These are phyloP conservation scores for Galium porrigens DNA, from an alignment of 305 asterid genomes.

Conservation along the genomic window DNA sequence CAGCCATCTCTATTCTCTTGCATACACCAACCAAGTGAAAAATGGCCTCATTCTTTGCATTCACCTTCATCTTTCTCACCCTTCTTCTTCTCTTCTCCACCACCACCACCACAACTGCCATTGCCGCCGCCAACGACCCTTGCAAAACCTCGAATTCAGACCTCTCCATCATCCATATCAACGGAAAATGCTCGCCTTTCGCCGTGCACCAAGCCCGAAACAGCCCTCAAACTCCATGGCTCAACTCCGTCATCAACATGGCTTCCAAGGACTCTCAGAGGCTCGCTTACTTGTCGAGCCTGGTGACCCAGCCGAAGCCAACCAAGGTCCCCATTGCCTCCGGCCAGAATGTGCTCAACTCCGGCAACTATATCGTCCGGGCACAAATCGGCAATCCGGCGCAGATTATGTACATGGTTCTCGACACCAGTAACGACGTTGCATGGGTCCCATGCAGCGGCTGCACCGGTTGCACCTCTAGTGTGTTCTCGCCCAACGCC, in stretches of 20 bases:
- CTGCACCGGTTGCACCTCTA: slow-evolving; percentile 49
- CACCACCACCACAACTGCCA: neutral
- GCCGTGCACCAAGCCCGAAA: neutral
- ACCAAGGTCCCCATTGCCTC: slow-evolving; percentile 50
- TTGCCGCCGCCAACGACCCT: slow-evolving; percentile 30
- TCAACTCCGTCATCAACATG: slow-evolving; percentile 44
- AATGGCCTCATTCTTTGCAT: slow-evolving; percentile 13
- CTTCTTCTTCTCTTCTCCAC: slow-evolving; percentile 23
- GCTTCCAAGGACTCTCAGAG: slow-evolving; percentile 59
- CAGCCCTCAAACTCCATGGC: slow-evolving; percentile 30
- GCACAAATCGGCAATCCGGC: slow-evolving; percentile 65
- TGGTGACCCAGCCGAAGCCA: slow-evolving; percentile 26
- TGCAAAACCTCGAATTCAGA: slow-evolving; percentile 41
- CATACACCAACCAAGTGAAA: slow-evolving; percentile 1
- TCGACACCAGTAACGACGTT: slow-evolving; percentile 63
- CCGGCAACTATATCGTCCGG: slow-evolving; percentile 57
- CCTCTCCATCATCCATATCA: slow-evolving; percentile 52
- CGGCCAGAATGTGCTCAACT: slow-evolving; percentile 44
- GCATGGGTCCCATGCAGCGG: slow-evolving; percentile 83
- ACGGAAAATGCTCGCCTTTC: slow-evolving; percentile 80
- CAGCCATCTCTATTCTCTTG: neutral
- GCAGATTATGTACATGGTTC: slow-evolving; percentile 68
- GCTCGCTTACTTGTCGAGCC: slow-evolving; percentile 49
- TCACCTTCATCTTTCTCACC: slow-evolving; percentile 24
- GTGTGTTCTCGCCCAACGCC: slow-evolving; percentile 34